A percentile compares a stretch with the other conserved stretches of the same genome.
These are phyloP conservation scores for Tardiomyces depauwii DNA, from an alignment of 1,139 yeast genomes.

Conservation along the genomic window DNA sequence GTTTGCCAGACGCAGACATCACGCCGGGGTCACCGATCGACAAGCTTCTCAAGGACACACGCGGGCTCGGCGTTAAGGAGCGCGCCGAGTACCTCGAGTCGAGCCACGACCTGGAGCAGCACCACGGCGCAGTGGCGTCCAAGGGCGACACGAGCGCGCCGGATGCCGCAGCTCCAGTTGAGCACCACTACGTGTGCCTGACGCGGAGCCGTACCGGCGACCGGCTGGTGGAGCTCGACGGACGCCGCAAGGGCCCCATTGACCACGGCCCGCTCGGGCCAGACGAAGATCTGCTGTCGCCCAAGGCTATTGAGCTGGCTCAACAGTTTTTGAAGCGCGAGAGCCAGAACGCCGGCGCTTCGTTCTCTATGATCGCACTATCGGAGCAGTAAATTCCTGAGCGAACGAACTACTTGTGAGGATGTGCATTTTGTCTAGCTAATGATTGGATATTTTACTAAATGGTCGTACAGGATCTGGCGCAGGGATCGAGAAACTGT, in stretches of 20 bases:
- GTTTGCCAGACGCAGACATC: conserved; percentile 32
- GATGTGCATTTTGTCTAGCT: too few relatives aligned
- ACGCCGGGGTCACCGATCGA: conserved; percentile 22
- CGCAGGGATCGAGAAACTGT: too few relatives aligned
- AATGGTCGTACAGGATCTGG: too few relatives aligned
- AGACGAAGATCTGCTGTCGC: conserved; percentile 44
- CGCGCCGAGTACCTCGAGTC: conserved; percentile 38
- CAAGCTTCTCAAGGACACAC: conserved; percentile 18
- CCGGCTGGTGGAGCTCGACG: conserved; percentile 75
- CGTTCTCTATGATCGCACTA: conserved; percentile 29
- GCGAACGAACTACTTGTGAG: too few relatives aligned
- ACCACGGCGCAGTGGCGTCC: conserved; percentile 49
- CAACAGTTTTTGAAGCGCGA: conserved; percentile 49
- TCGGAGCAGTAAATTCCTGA: conserved; percentile 9
- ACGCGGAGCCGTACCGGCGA: conserved; percentile 38
- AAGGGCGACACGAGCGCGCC: conserved; percentile 81
- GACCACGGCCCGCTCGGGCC: conserved; percentile 39
- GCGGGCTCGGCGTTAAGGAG: conserved; percentile 25
- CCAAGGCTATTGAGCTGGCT: conserved; percentile 42
- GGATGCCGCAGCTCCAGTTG: conserved; percentile 47
- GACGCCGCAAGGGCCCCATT: conserved; percentile 71
- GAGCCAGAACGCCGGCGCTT: conserved; percentile 8
- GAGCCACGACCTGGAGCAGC: conserved; percentile 34
- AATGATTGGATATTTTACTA: too few relatives aligned
- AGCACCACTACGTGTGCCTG: conserved; percentile 71